Conservation (phyloP, 139 green algal species). For the Tetraselmis chui region DNA sequence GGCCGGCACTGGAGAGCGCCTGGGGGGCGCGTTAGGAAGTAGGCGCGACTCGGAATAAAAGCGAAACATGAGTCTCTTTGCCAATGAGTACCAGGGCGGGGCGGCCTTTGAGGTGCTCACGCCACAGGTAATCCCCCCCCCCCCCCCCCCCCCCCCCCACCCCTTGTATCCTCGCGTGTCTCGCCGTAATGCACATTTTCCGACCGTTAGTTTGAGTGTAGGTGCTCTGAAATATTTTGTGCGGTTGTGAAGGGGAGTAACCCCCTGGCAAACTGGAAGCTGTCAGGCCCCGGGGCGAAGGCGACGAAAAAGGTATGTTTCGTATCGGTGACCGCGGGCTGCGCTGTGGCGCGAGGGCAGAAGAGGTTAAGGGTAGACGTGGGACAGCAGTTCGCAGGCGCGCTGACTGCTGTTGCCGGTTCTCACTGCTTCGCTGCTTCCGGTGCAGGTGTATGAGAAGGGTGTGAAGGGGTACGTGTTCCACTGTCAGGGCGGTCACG, state of each 20-base stretch:
- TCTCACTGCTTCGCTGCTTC: too few species aligned
- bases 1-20: too few species aligned
- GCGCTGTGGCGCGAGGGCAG: background rate
- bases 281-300: slow-evolving; percentile 1
- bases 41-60: too few species aligned
- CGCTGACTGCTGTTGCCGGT: too few species aligned
- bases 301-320: slow-evolving; percentile 4
- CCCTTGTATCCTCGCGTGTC: background rate
- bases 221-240: too few species aligned
- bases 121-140: background rate
- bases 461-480: slow-evolving; percentile 8
- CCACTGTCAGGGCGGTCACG: background rate
- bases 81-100: slow-evolving; percentile 9
- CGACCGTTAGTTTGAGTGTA: too few species aligned
- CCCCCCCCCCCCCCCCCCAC: background rate
- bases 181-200: too few species aligned
- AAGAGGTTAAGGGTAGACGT: background rate
- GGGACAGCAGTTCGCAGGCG: too few species aligned
- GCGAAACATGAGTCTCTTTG: background rate
- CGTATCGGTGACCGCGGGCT: too few species aligned
- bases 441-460: slow-evolving; percentile 8
- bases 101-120: slow-evolving; percentile 7
- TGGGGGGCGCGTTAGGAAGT: too few species aligned
- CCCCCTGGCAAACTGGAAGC: slow-evolving; percentile 8
- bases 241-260: background rate